phyloP scores from a whole-genome alignment of 2,329 filamentous ascomycete genomes.

The Mycosphaerella sp. region DNA sequence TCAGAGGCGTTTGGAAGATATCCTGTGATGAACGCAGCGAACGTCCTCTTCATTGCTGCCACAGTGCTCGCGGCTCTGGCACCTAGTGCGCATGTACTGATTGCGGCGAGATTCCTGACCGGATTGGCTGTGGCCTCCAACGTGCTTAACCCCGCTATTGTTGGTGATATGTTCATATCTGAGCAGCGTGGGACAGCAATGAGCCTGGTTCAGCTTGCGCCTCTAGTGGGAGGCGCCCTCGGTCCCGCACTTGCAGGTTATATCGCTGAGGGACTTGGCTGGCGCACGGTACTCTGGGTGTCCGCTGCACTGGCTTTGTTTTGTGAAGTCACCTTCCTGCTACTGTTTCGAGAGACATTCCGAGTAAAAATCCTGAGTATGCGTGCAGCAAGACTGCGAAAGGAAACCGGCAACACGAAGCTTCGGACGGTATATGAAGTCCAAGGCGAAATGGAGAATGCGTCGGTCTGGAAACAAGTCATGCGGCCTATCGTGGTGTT shows the following conservation, averaged over 20 bases:
- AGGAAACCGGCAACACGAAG: conserved; percentile 17
- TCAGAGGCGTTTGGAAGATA: conserved; percentile 41
- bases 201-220: conserved; percentile 52
- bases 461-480: conserved; percentile 34
- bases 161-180: conserved; percentile 56
- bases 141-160: conserved; percentile 56
- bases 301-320: conserved; percentile 42
- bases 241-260: conserved; percentile 52
- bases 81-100: conserved; percentile 36
- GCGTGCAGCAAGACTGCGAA: conserved; percentile 32
- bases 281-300: conserved; percentile 50
- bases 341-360: conserved; percentile 55
- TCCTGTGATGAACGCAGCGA: conserved; percentile 36
- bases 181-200: conserved; percentile 55
- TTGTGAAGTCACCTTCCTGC: conserved; percentile 48
- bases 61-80: conserved; percentile 37
- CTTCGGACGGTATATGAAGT: conserved; percentile 20
- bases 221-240: conserved; percentile 52
- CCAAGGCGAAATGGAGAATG: conserved; percentile 8
- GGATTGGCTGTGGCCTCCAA: conserved; percentile 43
- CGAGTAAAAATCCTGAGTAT: conserved; percentile 49
- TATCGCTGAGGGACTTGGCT: conserved; percentile 50
- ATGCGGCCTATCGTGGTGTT: conserved; percentile 39
- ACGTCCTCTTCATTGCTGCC: conserved; percentile 42
- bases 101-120: conserved; percentile 41